Percentiles rank a stretch among this genome's conserved stretches.
These are phyloP conservation scores for Sporothrix sp. DNA, from an alignment of 2,329 filamentous ascomycete species.

Conservation along the genomic window DNA sequence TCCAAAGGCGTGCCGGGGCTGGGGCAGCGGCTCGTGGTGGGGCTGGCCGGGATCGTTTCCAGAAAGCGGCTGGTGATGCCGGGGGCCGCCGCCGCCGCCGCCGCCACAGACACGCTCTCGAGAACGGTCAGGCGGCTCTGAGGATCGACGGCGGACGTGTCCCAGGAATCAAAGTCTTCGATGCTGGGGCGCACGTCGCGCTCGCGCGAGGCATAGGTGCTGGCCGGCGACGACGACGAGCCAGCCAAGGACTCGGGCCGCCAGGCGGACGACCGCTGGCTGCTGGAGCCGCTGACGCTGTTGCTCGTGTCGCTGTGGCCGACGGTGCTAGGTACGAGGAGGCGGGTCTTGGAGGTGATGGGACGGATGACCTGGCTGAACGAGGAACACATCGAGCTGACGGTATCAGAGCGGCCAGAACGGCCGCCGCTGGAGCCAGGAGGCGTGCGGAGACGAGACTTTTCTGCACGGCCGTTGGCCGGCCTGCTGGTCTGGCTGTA, in stretches of 20 bases:
- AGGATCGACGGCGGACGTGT: constrained; percentile 57
- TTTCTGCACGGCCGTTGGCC: constrained; percentile 32
- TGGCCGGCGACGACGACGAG: constrained; percentile 28
- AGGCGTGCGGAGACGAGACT: constrained; percentile 30
- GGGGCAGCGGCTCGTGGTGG: constrained; percentile 52
- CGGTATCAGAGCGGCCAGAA: constrained; percentile 36
- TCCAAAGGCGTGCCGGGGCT: constrained; percentile 54
- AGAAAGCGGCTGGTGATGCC: constrained; percentile 39
- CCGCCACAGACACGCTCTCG: too few species aligned
- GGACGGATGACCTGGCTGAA: constrained; percentile 42
- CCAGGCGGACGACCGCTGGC: constrained; percentile 23
- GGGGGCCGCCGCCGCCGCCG: constrained; percentile 31
- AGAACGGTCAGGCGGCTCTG: constrained; percentile 50
- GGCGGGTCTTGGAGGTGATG: constrained; percentile 45
- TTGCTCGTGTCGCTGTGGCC: constrained; percentile 17
- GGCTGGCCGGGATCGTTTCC: constrained; percentile 62
- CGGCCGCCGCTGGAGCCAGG: constrained; percentile 36
- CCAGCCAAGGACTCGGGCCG: constrained; percentile 36
- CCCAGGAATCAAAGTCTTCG: constrained; percentile 68
- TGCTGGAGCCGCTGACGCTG: constrained; percentile 20
- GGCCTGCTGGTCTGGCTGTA: constrained; percentile 38
- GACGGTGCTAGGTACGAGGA: constrained; percentile 36
- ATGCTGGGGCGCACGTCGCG: constrained; percentile 27
- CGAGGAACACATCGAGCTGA: constrained; percentile 40
- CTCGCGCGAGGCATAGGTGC: constrained; percentile 14